Evolutionary conservation across 2,329 filamentous ascomycete genomes (phyloP), one percentile per base, ranked within the genome.

Genomic region (Colletotrichum tropicale): DNA sequence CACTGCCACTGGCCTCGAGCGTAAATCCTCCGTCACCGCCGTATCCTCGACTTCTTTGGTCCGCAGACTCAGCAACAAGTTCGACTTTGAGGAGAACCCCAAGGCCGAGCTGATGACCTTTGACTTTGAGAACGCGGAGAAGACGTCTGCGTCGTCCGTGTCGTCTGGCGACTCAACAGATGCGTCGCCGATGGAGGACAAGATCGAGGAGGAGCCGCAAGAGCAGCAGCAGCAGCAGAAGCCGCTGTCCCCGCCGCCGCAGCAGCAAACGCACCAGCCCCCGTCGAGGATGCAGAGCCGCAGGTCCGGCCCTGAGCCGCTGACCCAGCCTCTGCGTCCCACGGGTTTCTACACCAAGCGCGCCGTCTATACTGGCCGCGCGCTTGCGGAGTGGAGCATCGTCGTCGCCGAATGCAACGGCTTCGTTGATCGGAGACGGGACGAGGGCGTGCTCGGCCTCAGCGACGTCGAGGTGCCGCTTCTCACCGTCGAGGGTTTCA

Each of bases 321-420:
- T 86, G 21, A 83, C 87, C n/a, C 82, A 84, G 38, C 86, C 90
- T 1, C 78, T 85, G 38, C 85, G 88, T 77, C 91, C 90, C 0
- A 81, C 79, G 2, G 89, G 89, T 7, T 78, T 86, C 3, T 88
- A 85, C 70, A 83, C 83, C 16, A 84, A 85, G 61, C 88, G 88
- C 30, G 86, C 88, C 10, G 90, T 91, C 65, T 94, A 96, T 82
- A 87, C 91, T 5, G 95, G 95, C 3, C 89, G 94, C 24, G 93
- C 95, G 1, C 87, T 97, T 60, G 94, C 94, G 0, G 95, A 97
- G 83, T 97, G 95, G 95, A 88, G 89, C 24, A 86, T 94, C 21
- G 90, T 96, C 24, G 91, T 96, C 18, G 90, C 91, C 71, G 95
- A 97, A 82, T 95, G 93, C 86, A 95, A 96, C 84, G 94, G 92